phyloP scores from a whole-genome alignment of 208 protist species.

The Acanthamoeba rhysodes region DNA sequence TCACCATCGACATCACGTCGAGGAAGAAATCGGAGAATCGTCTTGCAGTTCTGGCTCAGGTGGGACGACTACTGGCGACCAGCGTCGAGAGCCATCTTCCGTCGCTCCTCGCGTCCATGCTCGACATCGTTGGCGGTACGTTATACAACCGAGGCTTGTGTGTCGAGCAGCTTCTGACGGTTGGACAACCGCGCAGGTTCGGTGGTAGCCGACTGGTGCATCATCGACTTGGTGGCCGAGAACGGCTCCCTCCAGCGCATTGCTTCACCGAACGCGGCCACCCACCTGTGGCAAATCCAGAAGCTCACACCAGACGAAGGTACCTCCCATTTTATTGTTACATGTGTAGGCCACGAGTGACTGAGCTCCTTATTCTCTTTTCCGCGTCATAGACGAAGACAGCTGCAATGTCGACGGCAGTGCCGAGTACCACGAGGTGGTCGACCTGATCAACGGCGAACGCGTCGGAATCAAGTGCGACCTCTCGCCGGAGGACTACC shows the following conservation, averaged over 20 bases:
- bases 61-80: neutral
- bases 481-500: neutral
- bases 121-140: slow-evolving; percentile 1
- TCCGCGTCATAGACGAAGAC: neutral
- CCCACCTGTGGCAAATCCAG: neutral
- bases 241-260: slow-evolving; percentile 2
- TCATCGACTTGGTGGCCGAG: slow-evolving; percentile 35
- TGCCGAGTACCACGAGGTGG: neutral
- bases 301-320: neutral
- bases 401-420: neutral
- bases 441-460: neutral
- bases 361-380: neutral
- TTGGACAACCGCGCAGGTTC: neutral
- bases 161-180: neutral
- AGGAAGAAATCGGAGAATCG: slow-evolving; percentile 2
- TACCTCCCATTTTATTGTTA: neutral
- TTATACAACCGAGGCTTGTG: neutral
- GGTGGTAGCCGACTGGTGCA: slow-evolving; percentile 45
- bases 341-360: too few relatives aligned
- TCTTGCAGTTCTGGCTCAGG: neutral
- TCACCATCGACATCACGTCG: slow-evolving; percentile 20
- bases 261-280: slow-evolving; percentile 2
- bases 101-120: neutral
- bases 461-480: neutral
- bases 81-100: slow-evolving; percentile 34